phyloP scores from a whole-genome alignment of 2,329 filamentous ascomycete genomes.

The Talaromyces sp. region DNA sequence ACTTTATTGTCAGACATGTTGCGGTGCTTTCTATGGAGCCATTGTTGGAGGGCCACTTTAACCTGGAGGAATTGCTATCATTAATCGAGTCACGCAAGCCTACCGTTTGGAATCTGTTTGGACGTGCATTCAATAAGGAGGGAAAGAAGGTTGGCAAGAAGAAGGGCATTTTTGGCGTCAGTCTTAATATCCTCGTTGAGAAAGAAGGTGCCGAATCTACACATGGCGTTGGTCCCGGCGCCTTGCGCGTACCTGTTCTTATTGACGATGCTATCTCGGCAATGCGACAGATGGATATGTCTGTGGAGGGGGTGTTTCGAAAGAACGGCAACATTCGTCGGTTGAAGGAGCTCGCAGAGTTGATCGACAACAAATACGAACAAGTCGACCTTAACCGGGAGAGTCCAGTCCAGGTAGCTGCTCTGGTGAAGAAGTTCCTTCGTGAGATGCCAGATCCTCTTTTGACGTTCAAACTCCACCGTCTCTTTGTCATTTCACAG shows the following conservation, averaged over 20 bases:
- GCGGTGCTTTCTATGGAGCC: slow-evolving; percentile 95
- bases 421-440: slow-evolving; percentile 90
- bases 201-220: slow-evolving; percentile 96
- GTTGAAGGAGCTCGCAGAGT: slow-evolving; percentile 76
- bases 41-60: slow-evolving; percentile 82
- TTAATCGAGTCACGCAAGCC: slow-evolving; percentile 91
- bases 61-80: slow-evolving; percentile 85
- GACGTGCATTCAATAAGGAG: slow-evolving; percentile 90
- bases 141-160: slow-evolving; percentile 69
- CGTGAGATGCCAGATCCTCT: slow-evolving; percentile 91
- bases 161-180: slow-evolving; percentile 90
- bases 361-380: slow-evolving; percentile 82
- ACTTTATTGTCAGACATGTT: slow-evolving; percentile 94
- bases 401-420: slow-evolving; percentile 88
- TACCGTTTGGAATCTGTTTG: slow-evolving; percentile 97
- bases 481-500: slow-evolving; percentile 82
- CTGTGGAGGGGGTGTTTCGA: slow-evolving; percentile 94
- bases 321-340: slow-evolving; percentile 99
- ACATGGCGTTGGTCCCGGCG: slow-evolving; percentile 88
- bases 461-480: slow-evolving; percentile 90
- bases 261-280: slow-evolving; percentile 92
- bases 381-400: slow-evolving; percentile 82
- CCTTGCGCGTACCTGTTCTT: slow-evolving; percentile 84
- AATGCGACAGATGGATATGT: slow-evolving; percentile 99
- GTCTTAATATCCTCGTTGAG: slow-evolving; percentile 82